Evolutionary conservation across 257 asterid genomes (phyloP).

Genomic region (Ajuga chamaepitys): DNA sequence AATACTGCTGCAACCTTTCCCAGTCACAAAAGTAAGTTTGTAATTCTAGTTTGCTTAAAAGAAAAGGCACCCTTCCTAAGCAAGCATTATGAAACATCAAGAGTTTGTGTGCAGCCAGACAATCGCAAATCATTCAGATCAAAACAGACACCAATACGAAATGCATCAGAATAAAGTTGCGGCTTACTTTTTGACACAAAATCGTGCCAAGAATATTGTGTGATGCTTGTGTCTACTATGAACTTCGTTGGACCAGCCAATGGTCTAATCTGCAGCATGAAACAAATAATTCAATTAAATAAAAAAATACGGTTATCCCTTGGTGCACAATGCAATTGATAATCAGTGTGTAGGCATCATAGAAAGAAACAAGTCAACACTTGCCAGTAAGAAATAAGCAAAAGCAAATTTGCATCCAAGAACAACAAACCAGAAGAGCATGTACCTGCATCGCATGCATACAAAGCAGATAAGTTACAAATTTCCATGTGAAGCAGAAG

Average conservation of each 20-base stretch:
- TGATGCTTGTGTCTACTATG: slow-evolving; percentile 36
- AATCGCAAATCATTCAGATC: background rate
- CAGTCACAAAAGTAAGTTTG: slow-evolving; percentile 2
- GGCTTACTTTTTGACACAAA: slow-evolving; percentile 66
- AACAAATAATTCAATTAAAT: slow-evolving; percentile 4
- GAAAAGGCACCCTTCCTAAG: background rate
- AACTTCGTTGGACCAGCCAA: slow-evolving; percentile 63
- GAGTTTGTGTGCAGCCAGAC: background rate
- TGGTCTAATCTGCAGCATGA: slow-evolving; percentile 66
- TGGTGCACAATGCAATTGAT: background rate
- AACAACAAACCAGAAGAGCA: slow-evolving; percentile 81
- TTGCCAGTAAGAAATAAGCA: slow-evolving; percentile 84
- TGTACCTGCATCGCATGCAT: slow-evolving; percentile 55
- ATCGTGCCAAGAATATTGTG: slow-evolving; percentile 84
- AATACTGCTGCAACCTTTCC: background rate
- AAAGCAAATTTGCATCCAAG: slow-evolving; percentile 83
- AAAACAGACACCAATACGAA: background rate
- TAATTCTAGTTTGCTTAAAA: slow-evolving; percentile 1
- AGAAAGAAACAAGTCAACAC: slow-evolving; percentile 19
- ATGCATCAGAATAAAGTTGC: slow-evolving; percentile 2
- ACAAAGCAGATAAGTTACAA: background rate
- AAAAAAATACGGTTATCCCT: slow-evolving; percentile 4
- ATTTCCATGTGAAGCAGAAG: background rate
- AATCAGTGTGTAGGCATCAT: background rate
- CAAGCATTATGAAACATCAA: background rate